Evolutionary conservation across 495 filamentous ascomycete species (phyloP).

Genomic region (Rhizodiscina lignyota): DNA sequence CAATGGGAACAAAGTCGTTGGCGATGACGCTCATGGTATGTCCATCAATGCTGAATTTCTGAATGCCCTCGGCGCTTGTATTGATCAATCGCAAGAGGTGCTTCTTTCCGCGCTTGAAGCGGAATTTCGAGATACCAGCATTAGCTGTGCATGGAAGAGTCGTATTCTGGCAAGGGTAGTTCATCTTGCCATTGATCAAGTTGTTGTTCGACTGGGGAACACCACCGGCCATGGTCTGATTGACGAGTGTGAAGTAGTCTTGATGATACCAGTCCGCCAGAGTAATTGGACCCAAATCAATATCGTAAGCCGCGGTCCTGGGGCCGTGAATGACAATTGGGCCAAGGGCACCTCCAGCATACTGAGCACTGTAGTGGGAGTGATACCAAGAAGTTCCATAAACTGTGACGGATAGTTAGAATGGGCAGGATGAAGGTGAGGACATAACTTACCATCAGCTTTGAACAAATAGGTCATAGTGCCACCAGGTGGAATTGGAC

Average conservation of each 20-base stretch:
- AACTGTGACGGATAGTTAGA: too few species aligned
- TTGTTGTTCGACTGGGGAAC: conserved; percentile 12
- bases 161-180: conserved; percentile 27
- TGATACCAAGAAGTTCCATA: conserved; percentile 36
- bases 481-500: conserved; percentile 39
- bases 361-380: conserved; percentile 29
- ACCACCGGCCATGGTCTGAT: neutral
- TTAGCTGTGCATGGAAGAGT: conserved; percentile 16
- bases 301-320: conserved; percentile 14
- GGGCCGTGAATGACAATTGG: conserved; percentile 23
- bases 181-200: conserved; percentile 21
- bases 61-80: conserved; percentile 37
- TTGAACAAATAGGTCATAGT: conserved; percentile 17
- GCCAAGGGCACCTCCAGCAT: conserved; percentile 25
- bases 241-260: conserved; percentile 10
- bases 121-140: conserved; percentile 21
- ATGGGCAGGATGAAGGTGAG: too few species aligned
- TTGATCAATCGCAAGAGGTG: conserved; percentile 63
- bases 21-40: conserved; percentile 25
- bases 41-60: conserved; percentile 26
- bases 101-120: conserved; percentile 29
- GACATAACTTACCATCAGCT: too few species aligned
- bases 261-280: conserved; percentile 17
- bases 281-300: conserved; percentile 20
- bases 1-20: conserved; percentile 26